A percentile compares a stretch with the other conserved stretches of the same genome.
Evolutionary conservation across 2,329 filamentous ascomycete genomes (phyloP).

Genomic region (Podosphaera leucotricha): DNA sequence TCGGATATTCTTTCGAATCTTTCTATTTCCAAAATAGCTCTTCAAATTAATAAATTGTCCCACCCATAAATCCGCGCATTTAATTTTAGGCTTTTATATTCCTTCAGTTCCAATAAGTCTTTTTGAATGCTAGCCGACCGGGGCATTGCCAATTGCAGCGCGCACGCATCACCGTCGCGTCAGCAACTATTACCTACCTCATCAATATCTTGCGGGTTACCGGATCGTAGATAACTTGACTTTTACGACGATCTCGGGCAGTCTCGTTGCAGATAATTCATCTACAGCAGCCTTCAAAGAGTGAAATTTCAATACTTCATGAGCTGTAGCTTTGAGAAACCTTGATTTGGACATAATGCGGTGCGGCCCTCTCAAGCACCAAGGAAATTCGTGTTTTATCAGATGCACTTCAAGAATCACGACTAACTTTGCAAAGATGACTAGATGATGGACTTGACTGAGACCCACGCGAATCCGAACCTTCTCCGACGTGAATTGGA

Average conservation of each 20-base stretch:
- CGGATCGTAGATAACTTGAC: slow-evolving; percentile 13
- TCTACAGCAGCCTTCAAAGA: slow-evolving; percentile 10
- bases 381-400: background rate
- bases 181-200: slow-evolving; percentile 1
- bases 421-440: slow-evolving; percentile 10
- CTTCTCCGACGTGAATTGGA: slow-evolving; percentile 10
- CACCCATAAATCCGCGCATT: background rate
- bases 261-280: slow-evolving; percentile 13
- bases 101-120: background rate
- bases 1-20: background rate
- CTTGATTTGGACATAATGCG: slow-evolving; percentile 11
- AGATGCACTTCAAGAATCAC: background rate
- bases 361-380: slow-evolving; percentile 4
- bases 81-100: background rate
- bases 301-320: slow-evolving; percentile 5
- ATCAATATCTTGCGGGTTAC: background rate
- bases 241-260: slow-evolving; percentile 6
- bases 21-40: too few relatives aligned
- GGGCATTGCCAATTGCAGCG: background rate
- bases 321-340: slow-evolving; percentile 2
- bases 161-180: background rate
- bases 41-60: background rate
- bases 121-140: background rate
- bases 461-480: slow-evolving; percentile 13
- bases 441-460: slow-evolving; percentile 13